Percentiles rank a stretch among this genome's conserved stretches.
Conservation (phyloP, 2,329 filamentous ascomycete species). For the Alternaria conjuncta region DNA sequence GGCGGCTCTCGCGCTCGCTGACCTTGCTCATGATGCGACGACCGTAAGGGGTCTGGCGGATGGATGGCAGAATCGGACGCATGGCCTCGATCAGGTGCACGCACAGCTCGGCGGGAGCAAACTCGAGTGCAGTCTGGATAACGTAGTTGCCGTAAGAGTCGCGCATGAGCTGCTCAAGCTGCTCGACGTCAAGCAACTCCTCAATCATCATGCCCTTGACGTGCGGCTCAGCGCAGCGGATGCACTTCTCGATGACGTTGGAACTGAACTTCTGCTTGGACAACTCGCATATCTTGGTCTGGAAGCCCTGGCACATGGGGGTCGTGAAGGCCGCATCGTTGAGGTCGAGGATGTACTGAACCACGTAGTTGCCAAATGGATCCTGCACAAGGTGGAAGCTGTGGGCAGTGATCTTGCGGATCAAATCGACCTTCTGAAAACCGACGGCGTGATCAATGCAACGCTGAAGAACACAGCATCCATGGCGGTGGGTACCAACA, state of each 20-base stretch:
- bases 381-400: constrained; percentile 92
- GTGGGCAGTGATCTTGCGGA: constrained; percentile 84
- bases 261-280: constrained; percentile 99
- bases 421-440: constrained; percentile 84
- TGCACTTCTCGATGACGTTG: constrained; percentile 92
- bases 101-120: constrained; percentile 42
- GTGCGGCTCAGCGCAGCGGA: constrained; percentile 78
- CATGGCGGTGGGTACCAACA: constrained; percentile 95
- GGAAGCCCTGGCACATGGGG: constrained; percentile 82
- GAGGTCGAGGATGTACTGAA: constrained; percentile 96
- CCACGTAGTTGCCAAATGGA: constrained; percentile 97
- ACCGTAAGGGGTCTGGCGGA: constrained; percentile 91
- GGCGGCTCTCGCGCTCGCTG: constrained; percentile 58
- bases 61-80: constrained; percentile 80
- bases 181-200: constrained; percentile 75
- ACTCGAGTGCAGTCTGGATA: constrained; percentile 79
- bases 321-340: constrained; percentile 88
- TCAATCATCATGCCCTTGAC: constrained; percentile 83
- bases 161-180: constrained; percentile 86
- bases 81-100: constrained; percentile 78
- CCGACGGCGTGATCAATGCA: constrained; percentile 97
- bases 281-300: constrained; percentile 70
- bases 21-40: constrained; percentile 94
- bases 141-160: constrained; percentile 98
- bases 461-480: constrained; percentile 95